These are phyloP conservation scores for Cicer yamashitae DNA, from an alignment of 306 rosid species.

Conservation along the genomic window DNA sequence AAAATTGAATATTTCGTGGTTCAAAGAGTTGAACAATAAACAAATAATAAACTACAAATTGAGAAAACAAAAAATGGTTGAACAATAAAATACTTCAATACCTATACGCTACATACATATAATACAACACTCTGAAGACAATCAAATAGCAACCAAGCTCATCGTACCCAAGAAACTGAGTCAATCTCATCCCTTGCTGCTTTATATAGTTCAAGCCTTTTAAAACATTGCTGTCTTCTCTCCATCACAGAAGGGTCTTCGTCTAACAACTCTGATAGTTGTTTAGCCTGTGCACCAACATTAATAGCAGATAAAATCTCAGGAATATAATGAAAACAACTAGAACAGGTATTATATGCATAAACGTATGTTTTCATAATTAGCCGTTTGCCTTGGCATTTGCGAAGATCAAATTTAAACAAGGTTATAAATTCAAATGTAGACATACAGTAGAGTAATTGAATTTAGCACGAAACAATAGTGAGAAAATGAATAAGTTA, in stretches of 20 bases:
- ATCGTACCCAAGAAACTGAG: conserved; percentile 86
- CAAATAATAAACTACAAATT: conserved; percentile 10
- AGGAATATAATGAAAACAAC: neutral
- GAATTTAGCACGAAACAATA: neutral
- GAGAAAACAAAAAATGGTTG: conserved; percentile 5
- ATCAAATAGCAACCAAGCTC: conserved; percentile 36
- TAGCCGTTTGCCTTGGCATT: neutral
- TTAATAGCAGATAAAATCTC: neutral
- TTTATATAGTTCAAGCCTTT: conserved; percentile 89
- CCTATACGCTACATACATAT: conserved; percentile 35
- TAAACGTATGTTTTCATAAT: neutral
- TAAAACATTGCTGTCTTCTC: conserved; percentile 83
- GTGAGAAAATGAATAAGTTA: too few species aligned
- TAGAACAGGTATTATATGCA: neutral
- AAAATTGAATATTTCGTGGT: conserved; percentile 9
- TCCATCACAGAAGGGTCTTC: conserved; percentile 98
- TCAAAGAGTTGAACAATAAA: neutral
- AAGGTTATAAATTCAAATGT: neutral
- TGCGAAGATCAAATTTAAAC: neutral
- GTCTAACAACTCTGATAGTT: conserved; percentile 71
- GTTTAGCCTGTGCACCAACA: conserved; percentile 67
- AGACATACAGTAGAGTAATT: neutral
- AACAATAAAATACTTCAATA: conserved; percentile 27
- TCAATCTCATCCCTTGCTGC: conserved; percentile 97
- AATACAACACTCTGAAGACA: conserved; percentile 31